Evolutionary conservation across 345 rosid species (phyloP), one percentile per base, ranked within the genome.

Genomic region (Populus tremula): DNA sequence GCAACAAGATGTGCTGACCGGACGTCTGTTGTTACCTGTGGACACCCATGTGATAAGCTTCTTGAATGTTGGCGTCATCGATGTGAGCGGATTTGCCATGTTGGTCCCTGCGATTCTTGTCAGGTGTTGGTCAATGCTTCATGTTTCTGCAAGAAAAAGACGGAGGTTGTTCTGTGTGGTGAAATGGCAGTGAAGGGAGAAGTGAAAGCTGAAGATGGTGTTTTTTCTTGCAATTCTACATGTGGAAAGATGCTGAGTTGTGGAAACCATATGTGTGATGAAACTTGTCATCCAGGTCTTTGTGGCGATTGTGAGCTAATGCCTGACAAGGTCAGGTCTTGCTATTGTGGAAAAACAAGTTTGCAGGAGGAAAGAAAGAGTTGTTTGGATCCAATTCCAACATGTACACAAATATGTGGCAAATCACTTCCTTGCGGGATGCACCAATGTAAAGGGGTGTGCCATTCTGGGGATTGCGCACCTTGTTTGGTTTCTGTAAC

Each of bases 1-100:
- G 89, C 96, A 20, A 89, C 93, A n/a, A 87, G 98, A 86, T 96
- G 99, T 80, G 91, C 93, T 3, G 99, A 96, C 80, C 85, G 92
- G 73, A 90, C 80, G 73, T 85, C 94, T 63, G 88, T 87, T 68
- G 86, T 91, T 70, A 87, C 94, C 39, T 93, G 99, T 75, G 96
- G 97, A 43, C 90, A 89, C 78, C 86, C 53, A 27, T 93, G 99
- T 56, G 84, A 87, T 73, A 96, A 88, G 89, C 89, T 87, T 84
- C 97, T 92, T 71, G 87, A 82, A 27, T 96, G 99, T 35, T 77
- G 83, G 67, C 93, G 98, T 38, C 99, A 96, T 81, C 88, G 8
- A 20, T 96, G 99, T 67, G 90, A 87, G 78, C 81, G 75, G 54
- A 49, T 83, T 65, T 96, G 99, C 81, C 99, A 93, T 47, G 85